These are phyloP conservation scores for Serendipita vermifera DNA, from an alignment of 768 basidiomycete genomes.

Conservation along the genomic window DNA sequence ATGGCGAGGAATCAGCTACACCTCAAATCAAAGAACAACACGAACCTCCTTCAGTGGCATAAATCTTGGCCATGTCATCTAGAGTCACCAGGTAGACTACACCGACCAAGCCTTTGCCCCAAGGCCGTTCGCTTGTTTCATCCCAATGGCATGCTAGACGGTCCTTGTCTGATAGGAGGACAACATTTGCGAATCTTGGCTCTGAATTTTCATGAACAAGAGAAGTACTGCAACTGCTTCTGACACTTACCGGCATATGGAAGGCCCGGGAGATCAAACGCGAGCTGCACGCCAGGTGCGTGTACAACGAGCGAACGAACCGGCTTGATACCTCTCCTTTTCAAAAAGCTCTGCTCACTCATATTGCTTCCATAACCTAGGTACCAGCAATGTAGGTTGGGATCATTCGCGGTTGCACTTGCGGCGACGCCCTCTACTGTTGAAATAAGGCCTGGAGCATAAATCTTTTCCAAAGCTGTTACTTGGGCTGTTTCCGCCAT, in stretches of 20 bases:
- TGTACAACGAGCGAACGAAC: background rate
- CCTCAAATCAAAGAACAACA: too few relatives aligned
- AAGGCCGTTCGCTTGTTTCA: background rate
- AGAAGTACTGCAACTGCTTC: too few relatives aligned
- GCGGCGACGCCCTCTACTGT: background rate
- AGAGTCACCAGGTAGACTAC: background rate
- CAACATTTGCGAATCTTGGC: background rate
- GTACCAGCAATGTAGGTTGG: constrained; percentile 1
- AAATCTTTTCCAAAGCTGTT: background rate
- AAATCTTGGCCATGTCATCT: background rate
- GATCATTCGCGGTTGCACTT: background rate
- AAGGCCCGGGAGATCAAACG: background rate
- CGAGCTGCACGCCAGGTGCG: background rate
- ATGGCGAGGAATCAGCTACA: too few relatives aligned
- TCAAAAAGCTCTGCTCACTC: background rate
- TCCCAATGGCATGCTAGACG: too few relatives aligned
- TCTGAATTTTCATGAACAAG: too few relatives aligned
- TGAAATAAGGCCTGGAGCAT: background rate
- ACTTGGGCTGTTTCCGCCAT: background rate
- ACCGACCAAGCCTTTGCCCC: constrained; percentile 1
- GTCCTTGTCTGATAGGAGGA: background rate
- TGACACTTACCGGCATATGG: too few relatives aligned
- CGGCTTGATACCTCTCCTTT: background rate
- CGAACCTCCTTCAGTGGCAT: background rate
- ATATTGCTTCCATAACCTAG: constrained; percentile 5